A percentile compares a stretch with the other conserved stretches of the same genome.
phyloP scores from a whole-genome alignment of 2,329 filamentous ascomycete species.

The Cladophialophora chaetospira region DNA sequence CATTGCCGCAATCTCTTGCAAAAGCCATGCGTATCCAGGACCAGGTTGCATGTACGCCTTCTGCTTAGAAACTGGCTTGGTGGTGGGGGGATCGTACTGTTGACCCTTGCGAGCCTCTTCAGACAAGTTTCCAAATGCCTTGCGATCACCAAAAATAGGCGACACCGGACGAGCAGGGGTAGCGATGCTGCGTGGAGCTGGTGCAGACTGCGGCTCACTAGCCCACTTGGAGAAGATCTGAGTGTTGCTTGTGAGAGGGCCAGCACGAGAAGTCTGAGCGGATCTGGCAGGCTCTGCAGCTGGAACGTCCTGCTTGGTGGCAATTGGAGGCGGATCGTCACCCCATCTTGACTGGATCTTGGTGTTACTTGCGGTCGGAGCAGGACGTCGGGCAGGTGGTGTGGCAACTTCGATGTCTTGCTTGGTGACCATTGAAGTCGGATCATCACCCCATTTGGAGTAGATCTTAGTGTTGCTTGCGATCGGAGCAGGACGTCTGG shows the following conservation, averaged over 20 bases:
- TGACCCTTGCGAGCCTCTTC: too few relatives aligned
- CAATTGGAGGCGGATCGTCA: not conserved
- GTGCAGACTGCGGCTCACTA: not conserved
- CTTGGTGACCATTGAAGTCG: not conserved
- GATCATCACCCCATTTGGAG: not conserved
- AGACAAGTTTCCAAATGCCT: conserved; percentile 3
- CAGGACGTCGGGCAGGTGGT: not conserved
- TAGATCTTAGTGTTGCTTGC: not conserved
- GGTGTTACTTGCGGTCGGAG: not conserved
- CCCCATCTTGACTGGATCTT: not conserved
- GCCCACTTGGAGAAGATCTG: conserved; percentile 22
- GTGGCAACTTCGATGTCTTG: not conserved
- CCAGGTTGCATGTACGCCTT: not conserved
- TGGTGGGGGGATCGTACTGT: not conserved
- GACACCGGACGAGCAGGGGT: not conserved
- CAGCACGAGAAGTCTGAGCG: not conserved
- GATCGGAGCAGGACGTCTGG: not conserved
- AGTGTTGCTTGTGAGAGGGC: not conserved
- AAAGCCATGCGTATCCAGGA: not conserved
- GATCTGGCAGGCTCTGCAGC: not conserved
- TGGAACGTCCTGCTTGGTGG: not conserved
- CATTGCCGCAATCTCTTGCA: not conserved
- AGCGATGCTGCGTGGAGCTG: not conserved
- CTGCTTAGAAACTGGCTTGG: not conserved
- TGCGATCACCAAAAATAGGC: conserved; percentile 13